These are phyloP conservation scores for Suhomyces sp. DNA, from an alignment of 805 yeast species.

Conservation along the genomic window DNA sequence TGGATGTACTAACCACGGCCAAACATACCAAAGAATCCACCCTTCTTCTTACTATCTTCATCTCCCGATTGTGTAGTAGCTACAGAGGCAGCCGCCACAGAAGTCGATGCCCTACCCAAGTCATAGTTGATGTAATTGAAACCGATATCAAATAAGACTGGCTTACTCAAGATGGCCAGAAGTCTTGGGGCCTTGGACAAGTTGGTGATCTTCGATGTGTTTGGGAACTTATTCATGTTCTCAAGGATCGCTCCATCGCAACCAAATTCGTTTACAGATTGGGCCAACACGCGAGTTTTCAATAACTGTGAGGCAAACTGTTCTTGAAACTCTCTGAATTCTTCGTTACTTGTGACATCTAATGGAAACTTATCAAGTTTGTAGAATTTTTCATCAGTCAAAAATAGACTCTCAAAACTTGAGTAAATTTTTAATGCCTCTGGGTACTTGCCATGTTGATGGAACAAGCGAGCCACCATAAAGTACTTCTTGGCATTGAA, in stretches of 20 bases:
- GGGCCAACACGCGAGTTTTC: conserved; percentile 47
- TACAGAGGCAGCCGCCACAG: conserved; percentile 13
- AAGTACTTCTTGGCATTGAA: conserved; percentile 46
- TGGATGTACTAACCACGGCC: conserved; percentile 33
- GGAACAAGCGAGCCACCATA: conserved; percentile 47
- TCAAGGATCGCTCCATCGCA: conserved; percentile 43
- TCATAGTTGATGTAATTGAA: conserved; percentile 71
- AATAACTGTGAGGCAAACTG: conserved; percentile 16
- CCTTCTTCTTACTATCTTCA: conserved; percentile 42
- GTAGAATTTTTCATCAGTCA: conserved; percentile 18
- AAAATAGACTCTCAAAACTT: conserved; percentile 21
- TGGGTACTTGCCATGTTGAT: conserved; percentile 36
- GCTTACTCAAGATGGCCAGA: conserved; percentile 72
- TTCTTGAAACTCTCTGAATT: conserved; percentile 24
- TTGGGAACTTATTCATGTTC: conserved; percentile 42
- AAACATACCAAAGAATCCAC: conserved; percentile 74
- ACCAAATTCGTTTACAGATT: conserved; percentile 40
- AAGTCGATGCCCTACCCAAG: conserved; percentile 18
- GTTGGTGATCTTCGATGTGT: conserved; percentile 22
- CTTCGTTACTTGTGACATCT: conserved; percentile 38
- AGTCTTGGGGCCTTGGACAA: conserved; percentile 28
- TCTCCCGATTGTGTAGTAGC: conserved; percentile 14
- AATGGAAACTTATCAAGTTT: conserved; percentile 44
- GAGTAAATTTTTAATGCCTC: conserved; percentile 48
- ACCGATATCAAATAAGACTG: conserved; percentile 89